These are phyloP conservation scores for Exsudoporus floridanus DNA, from an alignment of 1,284 basidiomycete species.

Conservation along the genomic window DNA sequence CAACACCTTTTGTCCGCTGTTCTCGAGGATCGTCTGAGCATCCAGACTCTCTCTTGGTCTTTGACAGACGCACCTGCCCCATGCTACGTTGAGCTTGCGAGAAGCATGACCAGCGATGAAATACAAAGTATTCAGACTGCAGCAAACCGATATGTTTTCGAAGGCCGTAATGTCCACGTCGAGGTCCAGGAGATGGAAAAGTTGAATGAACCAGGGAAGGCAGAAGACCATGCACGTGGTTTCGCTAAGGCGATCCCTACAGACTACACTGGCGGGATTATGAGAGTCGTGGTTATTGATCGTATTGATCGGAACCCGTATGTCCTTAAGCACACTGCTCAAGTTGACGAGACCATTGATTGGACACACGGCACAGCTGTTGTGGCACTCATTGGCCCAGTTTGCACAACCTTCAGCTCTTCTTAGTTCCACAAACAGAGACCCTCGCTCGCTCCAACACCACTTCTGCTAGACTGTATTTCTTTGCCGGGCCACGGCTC, in stretches of 20 bases:
- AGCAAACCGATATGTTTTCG: constrained; percentile 66
- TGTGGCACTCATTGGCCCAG: constrained; percentile 84
- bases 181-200: constrained; percentile 65
- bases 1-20: constrained; percentile 85
- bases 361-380: constrained; percentile 50
- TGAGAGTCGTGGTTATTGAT: constrained; percentile 79
- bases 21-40: constrained; percentile 61
- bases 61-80: constrained; percentile 65
- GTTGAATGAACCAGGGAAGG: constrained; percentile 38
- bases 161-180: constrained; percentile 61
- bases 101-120: constrained; percentile 66
- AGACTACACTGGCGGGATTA: constrained; percentile 77
- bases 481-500: constrained; percentile 77
- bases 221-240: constrained; percentile 44
- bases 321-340: constrained; percentile 26
- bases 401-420: constrained; percentile 70
- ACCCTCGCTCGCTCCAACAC: constrained; percentile 55
- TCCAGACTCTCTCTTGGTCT: constrained; percentile 87
- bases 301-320: constrained; percentile 78
- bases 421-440: constrained; percentile 66
- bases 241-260: constrained; percentile 60
- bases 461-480: constrained; percentile 72
- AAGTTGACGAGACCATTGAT: constrained; percentile 1
- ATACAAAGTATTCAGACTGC: constrained; percentile 61
- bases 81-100: constrained; percentile 77